Evolutionary conservation across 2,329 filamentous ascomycete species (phyloP).

Genomic region (Zalaria sp.): DNA sequence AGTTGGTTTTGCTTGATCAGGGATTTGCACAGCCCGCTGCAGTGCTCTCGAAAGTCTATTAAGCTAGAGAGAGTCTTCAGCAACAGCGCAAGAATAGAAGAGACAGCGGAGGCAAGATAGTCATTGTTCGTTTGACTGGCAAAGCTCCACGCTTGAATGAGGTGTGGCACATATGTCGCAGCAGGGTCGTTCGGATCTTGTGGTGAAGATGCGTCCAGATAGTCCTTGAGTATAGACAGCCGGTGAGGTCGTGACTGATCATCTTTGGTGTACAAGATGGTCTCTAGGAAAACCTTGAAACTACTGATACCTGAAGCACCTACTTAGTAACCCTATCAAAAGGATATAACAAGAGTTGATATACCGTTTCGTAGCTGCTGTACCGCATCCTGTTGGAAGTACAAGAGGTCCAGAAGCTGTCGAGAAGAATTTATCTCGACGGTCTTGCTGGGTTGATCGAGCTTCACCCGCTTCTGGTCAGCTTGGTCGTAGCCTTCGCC

Average conservation of each 20-base stretch:
- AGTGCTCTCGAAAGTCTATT: constrained; percentile 61
- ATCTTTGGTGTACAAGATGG: constrained; percentile 39
- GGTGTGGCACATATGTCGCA: constrained; percentile 55
- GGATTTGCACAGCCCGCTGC: constrained; percentile 65
- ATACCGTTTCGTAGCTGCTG: constrained; percentile 51
- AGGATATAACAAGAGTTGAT: neutral
- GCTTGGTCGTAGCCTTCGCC: neutral
- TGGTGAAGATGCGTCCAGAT: constrained; percentile 46
- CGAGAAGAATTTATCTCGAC: constrained; percentile 42
- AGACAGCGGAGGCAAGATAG: constrained; percentile 63
- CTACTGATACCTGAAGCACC: constrained; percentile 44
- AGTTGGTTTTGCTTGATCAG: constrained; percentile 69
- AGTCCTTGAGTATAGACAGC: constrained; percentile 51
- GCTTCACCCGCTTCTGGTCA: no score
- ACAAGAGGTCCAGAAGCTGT: constrained; percentile 54
- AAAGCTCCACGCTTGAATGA: constrained; percentile 82
- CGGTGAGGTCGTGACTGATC: constrained; percentile 32
- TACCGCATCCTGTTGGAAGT: constrained; percentile 54
- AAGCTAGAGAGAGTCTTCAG: constrained; percentile 63
- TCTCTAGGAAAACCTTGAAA: constrained; percentile 58
- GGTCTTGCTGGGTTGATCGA: neutral
- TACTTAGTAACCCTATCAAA: no score
- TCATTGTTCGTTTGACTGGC: constrained; percentile 70
- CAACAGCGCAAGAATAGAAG: constrained; percentile 68
- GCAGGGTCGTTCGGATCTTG: constrained; percentile 38